Conservation (phyloP, 345 rosid species). For the Odontarrhena argentea region DNA sequence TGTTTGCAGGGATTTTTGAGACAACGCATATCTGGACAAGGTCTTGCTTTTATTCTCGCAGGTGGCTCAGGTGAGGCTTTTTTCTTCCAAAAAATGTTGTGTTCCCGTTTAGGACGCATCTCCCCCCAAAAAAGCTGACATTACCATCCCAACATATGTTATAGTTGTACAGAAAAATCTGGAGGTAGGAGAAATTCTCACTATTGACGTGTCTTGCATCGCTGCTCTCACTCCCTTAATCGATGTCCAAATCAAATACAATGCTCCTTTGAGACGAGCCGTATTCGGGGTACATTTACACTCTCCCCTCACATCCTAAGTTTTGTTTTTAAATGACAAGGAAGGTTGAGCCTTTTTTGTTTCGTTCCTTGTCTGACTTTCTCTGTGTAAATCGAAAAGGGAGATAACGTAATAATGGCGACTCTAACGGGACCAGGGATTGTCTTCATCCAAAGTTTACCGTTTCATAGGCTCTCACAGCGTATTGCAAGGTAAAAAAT, state of each 20-base stretch:
- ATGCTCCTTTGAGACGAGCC: slow-evolving; percentile 84
- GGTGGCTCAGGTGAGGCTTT: slow-evolving; percentile 85
- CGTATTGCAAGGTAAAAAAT: slow-evolving; percentile 75
- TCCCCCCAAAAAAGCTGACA: slow-evolving; percentile 9
- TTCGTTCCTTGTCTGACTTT: not conserved
- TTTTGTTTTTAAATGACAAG: not conserved
- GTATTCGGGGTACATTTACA: slow-evolving; percentile 75
- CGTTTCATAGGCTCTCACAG: slow-evolving; percentile 85
- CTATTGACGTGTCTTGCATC: slow-evolving; percentile 83
- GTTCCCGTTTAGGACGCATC: not conserved
- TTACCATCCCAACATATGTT: slow-evolving; percentile 44
- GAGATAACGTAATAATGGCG: slow-evolving; percentile 83
- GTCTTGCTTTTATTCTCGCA: slow-evolving; percentile 90
- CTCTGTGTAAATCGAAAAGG: slow-evolving; percentile 47
- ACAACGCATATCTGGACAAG: slow-evolving; percentile 91
- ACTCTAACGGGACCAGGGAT: slow-evolving; percentile 92
- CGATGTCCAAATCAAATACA: slow-evolving; percentile 82
- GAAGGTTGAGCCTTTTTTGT: not conserved
- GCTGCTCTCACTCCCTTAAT: slow-evolving; percentile 72
- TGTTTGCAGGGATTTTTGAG: slow-evolving; percentile 74
- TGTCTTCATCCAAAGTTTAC: slow-evolving; percentile 92
- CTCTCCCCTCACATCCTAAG: slow-evolving; percentile 2
- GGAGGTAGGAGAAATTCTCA: slow-evolving; percentile 79
- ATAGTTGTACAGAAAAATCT: slow-evolving; percentile 92
- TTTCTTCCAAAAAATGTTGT: not conserved